Conservation (phyloP, 768 basidiomycete genomes). For the Lentinula raphanica region DNA sequence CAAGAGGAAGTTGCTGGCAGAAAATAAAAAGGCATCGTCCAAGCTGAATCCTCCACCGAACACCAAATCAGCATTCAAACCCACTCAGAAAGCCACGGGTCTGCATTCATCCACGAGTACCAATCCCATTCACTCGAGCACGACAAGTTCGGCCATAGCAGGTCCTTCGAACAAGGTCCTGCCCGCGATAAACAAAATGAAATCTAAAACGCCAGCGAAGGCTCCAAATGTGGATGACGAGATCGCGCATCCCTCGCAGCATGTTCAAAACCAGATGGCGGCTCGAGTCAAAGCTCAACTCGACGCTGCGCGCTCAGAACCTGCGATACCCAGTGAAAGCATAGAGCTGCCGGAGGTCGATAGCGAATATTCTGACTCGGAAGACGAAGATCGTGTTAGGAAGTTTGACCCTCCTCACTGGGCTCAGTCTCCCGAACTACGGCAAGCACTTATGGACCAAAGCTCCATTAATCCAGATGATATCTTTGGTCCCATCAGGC, state of each 20-base stretch:
- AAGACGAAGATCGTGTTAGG: conserved; percentile 75
- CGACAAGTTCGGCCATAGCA: conserved; percentile 19
- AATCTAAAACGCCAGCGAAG: conserved; percentile 18
- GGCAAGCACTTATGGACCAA: conserved; percentile 74
- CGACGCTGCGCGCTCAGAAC: conserved; percentile 48
- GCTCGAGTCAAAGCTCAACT: conserved; percentile 64
- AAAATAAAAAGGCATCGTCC: conserved; percentile 47
- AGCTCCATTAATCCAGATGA: conserved; percentile 86
- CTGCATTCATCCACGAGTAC: conserved; percentile 37
- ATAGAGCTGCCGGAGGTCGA: conserved; percentile 94
- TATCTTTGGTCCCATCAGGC: conserved; percentile 86
- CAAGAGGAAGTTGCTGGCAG: conserved; percentile 65
- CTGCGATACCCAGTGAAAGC: conserved; percentile 61
- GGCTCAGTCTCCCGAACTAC: conserved; percentile 88
- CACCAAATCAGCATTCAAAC: conserved; percentile 16
- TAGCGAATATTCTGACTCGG: conserved; percentile 96
- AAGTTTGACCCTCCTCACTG: conserved; percentile 78
- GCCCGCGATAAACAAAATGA: not conserved
- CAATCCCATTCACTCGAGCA: conserved; percentile 31
- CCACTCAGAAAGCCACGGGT: conserved; percentile 48
- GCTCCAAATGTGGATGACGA: conserved; percentile 41
- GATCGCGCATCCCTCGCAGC: conserved; percentile 53
- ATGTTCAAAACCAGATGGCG: conserved; percentile 66
- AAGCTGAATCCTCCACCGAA: conserved; percentile 11
- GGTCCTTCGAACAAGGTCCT: conserved; percentile 16